Evolutionary conservation across 495 filamentous ascomycete genomes (phyloP).

Genomic region (Aspergillus indologenus): DNA sequence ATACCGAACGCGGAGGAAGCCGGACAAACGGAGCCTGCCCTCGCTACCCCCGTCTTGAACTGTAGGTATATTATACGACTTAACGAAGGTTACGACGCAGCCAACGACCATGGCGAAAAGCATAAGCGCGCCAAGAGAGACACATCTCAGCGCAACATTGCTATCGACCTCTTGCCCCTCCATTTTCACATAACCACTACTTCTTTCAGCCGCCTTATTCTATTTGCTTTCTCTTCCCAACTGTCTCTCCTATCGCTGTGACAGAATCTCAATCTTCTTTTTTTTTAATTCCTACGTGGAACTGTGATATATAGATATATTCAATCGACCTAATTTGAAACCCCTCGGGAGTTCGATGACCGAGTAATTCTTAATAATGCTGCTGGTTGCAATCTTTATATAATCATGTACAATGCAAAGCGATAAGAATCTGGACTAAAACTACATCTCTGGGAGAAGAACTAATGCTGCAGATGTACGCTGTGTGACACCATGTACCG

Average conservation of each 20-base stretch:
- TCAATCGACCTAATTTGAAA: no score
- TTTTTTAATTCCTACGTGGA: no score
- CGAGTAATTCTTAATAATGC: no score
- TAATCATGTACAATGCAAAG: no score
- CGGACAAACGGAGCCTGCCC: background rate
- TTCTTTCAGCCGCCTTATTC: background rate
- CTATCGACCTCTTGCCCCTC: background rate
- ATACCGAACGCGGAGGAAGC: background rate
- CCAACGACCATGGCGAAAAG: background rate
- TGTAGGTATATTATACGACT: background rate
- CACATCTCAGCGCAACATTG: background rate
- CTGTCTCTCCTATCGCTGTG: background rate
- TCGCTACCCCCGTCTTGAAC: background rate
- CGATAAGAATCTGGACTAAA: no score
- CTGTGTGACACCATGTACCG: no score
- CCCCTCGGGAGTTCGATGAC: no score
- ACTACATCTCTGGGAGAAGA: no score
- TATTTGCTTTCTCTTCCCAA: background rate
- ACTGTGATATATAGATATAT: no score
- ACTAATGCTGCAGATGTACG: no score
- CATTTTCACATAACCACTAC: background rate
- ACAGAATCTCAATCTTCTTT: no score
- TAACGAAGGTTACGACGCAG: background rate
- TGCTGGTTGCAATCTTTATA: no score
- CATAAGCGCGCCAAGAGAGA: background rate